Evolutionary conservation across 352 stramenopile species (phyloP).

Genomic region (Pythium brassicae): DNA sequence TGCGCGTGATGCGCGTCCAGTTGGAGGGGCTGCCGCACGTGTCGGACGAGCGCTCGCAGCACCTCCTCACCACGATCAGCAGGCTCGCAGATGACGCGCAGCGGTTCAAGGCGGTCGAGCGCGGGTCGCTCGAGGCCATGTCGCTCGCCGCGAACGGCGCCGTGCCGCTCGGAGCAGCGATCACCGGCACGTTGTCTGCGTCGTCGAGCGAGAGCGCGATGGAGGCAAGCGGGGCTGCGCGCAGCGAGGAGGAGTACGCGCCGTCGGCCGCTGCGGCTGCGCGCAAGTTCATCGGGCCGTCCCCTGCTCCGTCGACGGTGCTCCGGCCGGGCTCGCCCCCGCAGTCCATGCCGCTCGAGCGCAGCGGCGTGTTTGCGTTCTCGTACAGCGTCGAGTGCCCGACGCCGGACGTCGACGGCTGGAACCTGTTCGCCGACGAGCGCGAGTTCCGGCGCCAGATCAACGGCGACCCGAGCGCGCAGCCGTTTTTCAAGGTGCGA

Average conservation of each 20-base stretch:
- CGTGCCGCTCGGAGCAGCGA: slow-evolving; percentile 5
- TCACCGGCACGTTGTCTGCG: not conserved
- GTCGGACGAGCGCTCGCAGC: slow-evolving; percentile 50
- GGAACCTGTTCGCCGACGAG: slow-evolving; percentile 72
- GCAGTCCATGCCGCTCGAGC: slow-evolving; percentile 29
- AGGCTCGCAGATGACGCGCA: slow-evolving; percentile 58
- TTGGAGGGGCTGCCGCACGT: slow-evolving; percentile 40
- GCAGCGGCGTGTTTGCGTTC: slow-evolving; percentile 68
- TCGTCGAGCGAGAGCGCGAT: slow-evolving; percentile 1
- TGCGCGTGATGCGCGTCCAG: slow-evolving; percentile 66
- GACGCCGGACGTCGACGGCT: slow-evolving; percentile 53
- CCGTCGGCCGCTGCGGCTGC: not conserved
- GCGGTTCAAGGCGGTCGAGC: slow-evolving; percentile 34
- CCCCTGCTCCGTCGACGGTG: slow-evolving; percentile 31
- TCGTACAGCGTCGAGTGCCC: slow-evolving; percentile 43
- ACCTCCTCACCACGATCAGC: slow-evolving; percentile 41
- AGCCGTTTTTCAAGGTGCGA: slow-evolving; percentile 67
- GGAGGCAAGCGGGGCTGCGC: slow-evolving; percentile 1
- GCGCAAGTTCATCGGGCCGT: slow-evolving; percentile 18
- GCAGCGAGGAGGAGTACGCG: slow-evolving; percentile 2
- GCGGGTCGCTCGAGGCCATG: slow-evolving; percentile 1
- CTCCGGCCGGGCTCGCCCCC: slow-evolving; percentile 27
- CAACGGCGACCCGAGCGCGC: slow-evolving; percentile 41
- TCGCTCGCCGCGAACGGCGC: not conserved
- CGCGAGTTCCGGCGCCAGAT: slow-evolving; percentile 80